These are phyloP conservation scores for Penicillium crustosum DNA, from an alignment of 2,329 filamentous ascomycete species.

Conservation along the genomic window DNA sequence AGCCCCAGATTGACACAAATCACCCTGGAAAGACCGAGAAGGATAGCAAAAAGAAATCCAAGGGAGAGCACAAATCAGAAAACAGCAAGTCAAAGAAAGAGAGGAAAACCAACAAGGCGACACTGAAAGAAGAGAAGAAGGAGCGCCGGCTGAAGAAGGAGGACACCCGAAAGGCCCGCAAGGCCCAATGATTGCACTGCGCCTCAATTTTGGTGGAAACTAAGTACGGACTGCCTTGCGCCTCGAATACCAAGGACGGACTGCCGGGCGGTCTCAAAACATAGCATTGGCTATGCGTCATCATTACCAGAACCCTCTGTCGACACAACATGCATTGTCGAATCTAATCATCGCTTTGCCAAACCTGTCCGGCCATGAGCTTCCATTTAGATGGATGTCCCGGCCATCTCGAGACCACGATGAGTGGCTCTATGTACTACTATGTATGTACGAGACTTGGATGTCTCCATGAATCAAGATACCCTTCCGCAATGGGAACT, in stretches of 20 bases:
- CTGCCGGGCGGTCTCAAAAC: conserved; percentile 1
- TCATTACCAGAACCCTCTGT: neutral
- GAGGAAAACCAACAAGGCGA: conserved; percentile 31
- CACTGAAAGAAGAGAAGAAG: conserved; percentile 28
- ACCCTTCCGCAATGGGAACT: conserved; percentile 11
- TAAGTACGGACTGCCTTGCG: neutral
- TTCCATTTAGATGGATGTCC: neutral
- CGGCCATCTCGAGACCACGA: neutral
- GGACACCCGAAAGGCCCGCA: conserved; percentile 37
- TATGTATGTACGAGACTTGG: conserved; percentile 7
- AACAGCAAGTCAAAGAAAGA: conserved; percentile 28
- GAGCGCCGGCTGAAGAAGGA: conserved; percentile 42
- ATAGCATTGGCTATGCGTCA: neutral
- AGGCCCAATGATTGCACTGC: conserved; percentile 22
- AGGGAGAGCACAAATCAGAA: conserved; percentile 7
- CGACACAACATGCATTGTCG: neutral
- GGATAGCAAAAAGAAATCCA: conserved; percentile 29
- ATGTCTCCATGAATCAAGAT: conserved; percentile 17
- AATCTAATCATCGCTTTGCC: neutral
- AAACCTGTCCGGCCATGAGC: neutral
- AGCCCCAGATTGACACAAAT: neutral
- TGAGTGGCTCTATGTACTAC: conserved; percentile 3
- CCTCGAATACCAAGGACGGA: neutral
- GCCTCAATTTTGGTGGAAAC: neutral
- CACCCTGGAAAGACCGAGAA: conserved; percentile 4